A percentile compares a stretch with the other conserved stretches of the same genome.
Conservation (phyloP, 805 yeast genomes). For the Nakazawaea pomicola region DNA sequence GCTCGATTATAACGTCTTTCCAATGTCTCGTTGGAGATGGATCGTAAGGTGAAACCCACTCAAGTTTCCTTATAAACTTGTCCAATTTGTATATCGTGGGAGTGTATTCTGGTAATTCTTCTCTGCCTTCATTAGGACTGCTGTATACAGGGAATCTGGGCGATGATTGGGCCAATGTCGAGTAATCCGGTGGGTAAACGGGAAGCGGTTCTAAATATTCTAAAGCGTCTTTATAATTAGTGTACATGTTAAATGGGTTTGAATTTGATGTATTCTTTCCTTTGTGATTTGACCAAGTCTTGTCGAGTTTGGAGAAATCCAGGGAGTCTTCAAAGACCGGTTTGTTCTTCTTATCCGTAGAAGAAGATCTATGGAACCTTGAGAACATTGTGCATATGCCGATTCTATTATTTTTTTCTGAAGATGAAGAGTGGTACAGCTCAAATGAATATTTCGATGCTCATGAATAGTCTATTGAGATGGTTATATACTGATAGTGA, state of each 20-base stretch:
- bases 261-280: neutral
- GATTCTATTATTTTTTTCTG: too few relatives aligned
- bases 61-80: conserved; percentile 57
- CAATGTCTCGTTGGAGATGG: conserved; percentile 63
- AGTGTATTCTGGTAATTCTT: conserved; percentile 54
- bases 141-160: conserved; percentile 30
- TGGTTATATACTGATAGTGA: too few relatives aligned
- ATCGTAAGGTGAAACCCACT: conserved; percentile 76
- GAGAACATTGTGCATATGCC: neutral
- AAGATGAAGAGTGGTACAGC: too few relatives aligned
- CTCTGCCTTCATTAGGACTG: conserved; percentile 26
- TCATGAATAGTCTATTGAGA: too few relatives aligned
- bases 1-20: conserved; percentile 62
- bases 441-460: too few relatives aligned
- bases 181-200: conserved; percentile 32
- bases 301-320: conserved; percentile 2
- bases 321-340: neutral
- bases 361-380: conserved; percentile 1
- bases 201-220: conserved; percentile 34
- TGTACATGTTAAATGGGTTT: conserved; percentile 7
- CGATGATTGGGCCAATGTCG: conserved; percentile 28
- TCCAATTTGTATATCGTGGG: conserved; percentile 65
- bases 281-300: neutral
- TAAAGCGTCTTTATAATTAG: conserved; percentile 17
- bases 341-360: conserved; percentile 1